Evolutionary conservation across 352 stramenopile species (phyloP).

Genomic region (Phytophthora sp.): DNA sequence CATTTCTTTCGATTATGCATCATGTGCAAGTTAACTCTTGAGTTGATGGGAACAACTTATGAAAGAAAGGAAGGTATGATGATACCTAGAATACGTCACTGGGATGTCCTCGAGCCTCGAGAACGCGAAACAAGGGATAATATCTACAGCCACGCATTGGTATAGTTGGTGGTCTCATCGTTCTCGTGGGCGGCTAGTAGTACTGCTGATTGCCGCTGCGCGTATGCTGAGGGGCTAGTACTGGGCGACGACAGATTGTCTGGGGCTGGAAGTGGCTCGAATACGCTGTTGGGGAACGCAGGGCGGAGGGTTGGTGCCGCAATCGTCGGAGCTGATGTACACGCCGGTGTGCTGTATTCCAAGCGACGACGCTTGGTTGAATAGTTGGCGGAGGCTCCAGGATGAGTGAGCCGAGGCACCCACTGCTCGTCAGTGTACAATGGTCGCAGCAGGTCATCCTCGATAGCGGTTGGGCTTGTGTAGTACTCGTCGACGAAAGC

Average conservation of each 20-base stretch:
- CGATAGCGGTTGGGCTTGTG: slow-evolving; percentile 51
- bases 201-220: slow-evolving; percentile 4
- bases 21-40: slow-evolving; percentile 19
- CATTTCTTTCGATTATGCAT: slow-evolving; percentile 28
- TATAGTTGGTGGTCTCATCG: slow-evolving; percentile 14
- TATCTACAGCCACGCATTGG: slow-evolving; percentile 34
- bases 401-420: slow-evolving; percentile 11
- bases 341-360: slow-evolving; percentile 1
- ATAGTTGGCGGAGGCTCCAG: slow-evolving; percentile 18
- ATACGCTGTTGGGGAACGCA: background rate
- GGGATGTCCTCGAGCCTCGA: slow-evolving; percentile 15
- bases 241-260: slow-evolving; percentile 21
- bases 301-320: slow-evolving; percentile 5
- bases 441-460: slow-evolving; percentile 54
- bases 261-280: slow-evolving; percentile 22
- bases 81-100: slow-evolving; percentile 8
- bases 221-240: slow-evolving; percentile 8
- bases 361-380: slow-evolving; percentile 31
- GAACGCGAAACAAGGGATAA: slow-evolving; percentile 2
- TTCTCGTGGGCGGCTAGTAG: slow-evolving; percentile 28
- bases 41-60: slow-evolving; percentile 11
- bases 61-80: background rate
- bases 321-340: background rate
- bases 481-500: slow-evolving; percentile 55
- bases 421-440: slow-evolving; percentile 35